Evolutionary conservation across 148 eudicot species (phyloP).

Genomic region (Vaccinium corymbosum): DNA sequence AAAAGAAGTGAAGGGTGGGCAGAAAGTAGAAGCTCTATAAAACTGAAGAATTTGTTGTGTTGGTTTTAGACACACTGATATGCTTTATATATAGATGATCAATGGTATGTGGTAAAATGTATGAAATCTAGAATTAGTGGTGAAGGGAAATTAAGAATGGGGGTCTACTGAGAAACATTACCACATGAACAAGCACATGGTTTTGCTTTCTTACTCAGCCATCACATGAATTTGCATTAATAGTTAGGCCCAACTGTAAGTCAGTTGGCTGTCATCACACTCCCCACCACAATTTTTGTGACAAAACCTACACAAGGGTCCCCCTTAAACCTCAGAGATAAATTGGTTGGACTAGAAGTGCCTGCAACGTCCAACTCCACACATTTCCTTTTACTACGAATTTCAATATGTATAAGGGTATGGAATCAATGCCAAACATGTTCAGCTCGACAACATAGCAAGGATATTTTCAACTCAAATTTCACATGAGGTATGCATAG

Average conservation of each 20-base stretch:
- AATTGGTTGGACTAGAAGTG: not conserved
- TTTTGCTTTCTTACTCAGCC: not conserved
- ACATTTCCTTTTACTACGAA: not conserved
- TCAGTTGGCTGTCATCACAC: not conserved
- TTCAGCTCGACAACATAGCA: no score
- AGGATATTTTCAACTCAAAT: not conserved
- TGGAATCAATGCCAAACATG: not conserved
- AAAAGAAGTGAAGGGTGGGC: not conserved
- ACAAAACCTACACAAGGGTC: not conserved
- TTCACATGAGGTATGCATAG: not conserved
- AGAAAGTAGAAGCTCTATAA: not conserved
- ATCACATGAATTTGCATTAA: not conserved
- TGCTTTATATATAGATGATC: not conserved
- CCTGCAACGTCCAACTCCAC: not conserved
- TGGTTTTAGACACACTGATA: not conserved
- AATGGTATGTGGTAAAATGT: not conserved
- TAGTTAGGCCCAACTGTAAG: not conserved
- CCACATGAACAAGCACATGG: constrained; percentile 4
- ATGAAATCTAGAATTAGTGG: not conserved
- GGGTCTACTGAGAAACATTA: constrained; percentile 7
- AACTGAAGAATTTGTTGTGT: not conserved
- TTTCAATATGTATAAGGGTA: not conserved
- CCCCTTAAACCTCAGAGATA: not conserved
- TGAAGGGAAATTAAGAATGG: not conserved
- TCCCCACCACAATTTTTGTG: not conserved